Evolutionary conservation across 345 rosid genomes (phyloP), one percentile per base, ranked within the genome.

Genomic region (Rhodomyrtus tomentosa): DNA sequence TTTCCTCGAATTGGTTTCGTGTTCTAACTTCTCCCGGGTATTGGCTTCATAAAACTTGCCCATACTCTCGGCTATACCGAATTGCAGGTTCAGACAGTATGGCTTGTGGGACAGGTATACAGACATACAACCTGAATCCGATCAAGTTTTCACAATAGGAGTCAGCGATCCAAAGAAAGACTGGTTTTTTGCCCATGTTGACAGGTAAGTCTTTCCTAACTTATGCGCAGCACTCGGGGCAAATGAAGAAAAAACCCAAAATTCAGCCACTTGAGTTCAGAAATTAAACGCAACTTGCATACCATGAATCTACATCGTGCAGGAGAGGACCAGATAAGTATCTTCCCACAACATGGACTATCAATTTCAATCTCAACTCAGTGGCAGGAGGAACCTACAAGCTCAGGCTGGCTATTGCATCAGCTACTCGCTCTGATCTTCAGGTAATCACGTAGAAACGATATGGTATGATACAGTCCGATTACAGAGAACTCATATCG

Each of bases 81-180:
- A n/a, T 24, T 24, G 56, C 88, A 90, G 92, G 89, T 89, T 50
- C 82, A 89, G 92, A 82, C 91, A 89, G 72, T 89, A 90, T 18
- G 91, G 86, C 27, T 80, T 87, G 73, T 89, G 92, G 92, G 92
- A 90, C 53, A 86, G 91, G 51, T 89, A 90, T 80, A 82, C 92
- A 1, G 88, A 90, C 49, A 29, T 85, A 68, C 79, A 89, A 76
- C 88, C 90, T 32, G 85, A 80, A 50, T 84, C 87, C 1, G 90
- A 88, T 76, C 91, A 86, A 82, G 86, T 83, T 53, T 90, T 86
- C 86, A 89, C 85, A 6, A 50, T 89, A 27, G 92, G 91, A 40
- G 5, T 88, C 53, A 85, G 76, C 62, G 88, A 90, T 81, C 81
- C 85, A 1, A 89, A 84, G 84, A 87, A 84, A 68, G 89, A 88